Evolutionary conservation across 1,284 basidiomycete genomes (phyloP).

Genomic region (Ganoderma meredithae): DNA sequence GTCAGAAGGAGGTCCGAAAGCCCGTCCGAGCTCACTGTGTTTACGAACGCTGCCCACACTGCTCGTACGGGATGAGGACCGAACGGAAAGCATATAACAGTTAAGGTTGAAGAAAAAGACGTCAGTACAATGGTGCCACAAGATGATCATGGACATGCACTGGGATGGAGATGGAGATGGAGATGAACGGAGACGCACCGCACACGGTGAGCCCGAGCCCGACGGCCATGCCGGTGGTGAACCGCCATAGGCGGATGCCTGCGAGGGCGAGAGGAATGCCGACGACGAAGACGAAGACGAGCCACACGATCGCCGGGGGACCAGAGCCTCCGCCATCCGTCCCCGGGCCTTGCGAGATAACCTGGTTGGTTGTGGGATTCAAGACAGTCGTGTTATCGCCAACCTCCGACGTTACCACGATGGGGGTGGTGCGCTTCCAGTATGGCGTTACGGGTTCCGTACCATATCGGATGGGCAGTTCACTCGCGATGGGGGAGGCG

Average conservation of each 20-base stretch:
- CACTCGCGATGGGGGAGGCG: slow-evolving; percentile 19
- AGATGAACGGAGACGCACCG: slow-evolving; percentile 46
- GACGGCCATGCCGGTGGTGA: slow-evolving; percentile 60
- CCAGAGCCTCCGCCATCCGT: slow-evolving; percentile 64
- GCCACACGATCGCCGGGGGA: slow-evolving; percentile 62
- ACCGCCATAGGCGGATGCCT: slow-evolving; percentile 61
- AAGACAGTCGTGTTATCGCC: slow-evolving; percentile 52
- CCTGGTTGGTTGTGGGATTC: slow-evolving; percentile 49
- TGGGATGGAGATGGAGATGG: too few relatives aligned
- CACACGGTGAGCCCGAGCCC: slow-evolving; percentile 57
- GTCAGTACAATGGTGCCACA: not conserved
- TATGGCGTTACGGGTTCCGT: slow-evolving; percentile 2
- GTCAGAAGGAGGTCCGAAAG: slow-evolving; percentile 61
- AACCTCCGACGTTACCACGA: slow-evolving; percentile 47
- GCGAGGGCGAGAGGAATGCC: slow-evolving; percentile 61
- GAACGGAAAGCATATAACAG: not conserved
- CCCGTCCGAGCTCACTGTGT: slow-evolving; percentile 55
- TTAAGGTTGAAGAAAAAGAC: not conserved
- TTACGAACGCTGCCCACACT: slow-evolving; percentile 71
- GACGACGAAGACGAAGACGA: slow-evolving; percentile 55
- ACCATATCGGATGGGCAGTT: not conserved
- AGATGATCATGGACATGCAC: not conserved
- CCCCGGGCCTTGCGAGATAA: slow-evolving; percentile 60
- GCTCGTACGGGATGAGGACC: not conserved
- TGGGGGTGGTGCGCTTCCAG: slow-evolving; percentile 25